Percentiles rank a stretch among this genome's conserved stretches.
Evolutionary conservation across 2,329 filamentous ascomycete species (phyloP).

Genomic region (Botryotinia narcissicola): DNA sequence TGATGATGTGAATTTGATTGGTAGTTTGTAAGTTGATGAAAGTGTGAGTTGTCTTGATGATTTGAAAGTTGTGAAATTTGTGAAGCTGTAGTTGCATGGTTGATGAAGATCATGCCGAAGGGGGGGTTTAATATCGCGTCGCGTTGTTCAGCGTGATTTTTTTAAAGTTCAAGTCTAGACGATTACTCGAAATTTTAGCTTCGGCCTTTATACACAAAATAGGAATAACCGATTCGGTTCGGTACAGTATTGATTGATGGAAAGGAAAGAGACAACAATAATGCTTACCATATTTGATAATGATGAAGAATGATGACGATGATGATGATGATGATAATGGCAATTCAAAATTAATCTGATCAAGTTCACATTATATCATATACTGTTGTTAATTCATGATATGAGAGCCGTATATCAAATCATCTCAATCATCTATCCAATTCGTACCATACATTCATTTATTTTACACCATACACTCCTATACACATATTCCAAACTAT

Average conservation of each 20-base stretch:
- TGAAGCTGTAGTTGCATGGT: background rate
- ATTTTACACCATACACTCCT: background rate
- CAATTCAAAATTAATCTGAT: background rate
- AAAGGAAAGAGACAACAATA: background rate
- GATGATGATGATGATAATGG: background rate
- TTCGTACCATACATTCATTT: background rate
- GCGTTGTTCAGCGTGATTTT: background rate
- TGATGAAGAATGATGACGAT: background rate
- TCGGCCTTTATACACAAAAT: background rate
- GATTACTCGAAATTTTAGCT: background rate
- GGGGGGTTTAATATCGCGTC: background rate
- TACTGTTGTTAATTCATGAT: background rate
- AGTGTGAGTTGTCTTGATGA: background rate
- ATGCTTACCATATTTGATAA: background rate
- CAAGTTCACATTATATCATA: background rate
- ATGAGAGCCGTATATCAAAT: background rate
- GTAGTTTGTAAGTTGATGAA: background rate
- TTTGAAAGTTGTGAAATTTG: background rate
- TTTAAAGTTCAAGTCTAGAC: conserved; percentile 4
- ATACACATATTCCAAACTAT: background rate
- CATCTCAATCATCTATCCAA: background rate
- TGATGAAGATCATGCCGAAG: background rate
- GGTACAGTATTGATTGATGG: background rate
- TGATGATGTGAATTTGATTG: conserved; percentile 23
- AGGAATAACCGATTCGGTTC: conserved; percentile 2